Evolutionary conservation across 1,284 basidiomycete genomes (phyloP).

Genomic region (Cutaneotrichosporon sp.): DNA sequence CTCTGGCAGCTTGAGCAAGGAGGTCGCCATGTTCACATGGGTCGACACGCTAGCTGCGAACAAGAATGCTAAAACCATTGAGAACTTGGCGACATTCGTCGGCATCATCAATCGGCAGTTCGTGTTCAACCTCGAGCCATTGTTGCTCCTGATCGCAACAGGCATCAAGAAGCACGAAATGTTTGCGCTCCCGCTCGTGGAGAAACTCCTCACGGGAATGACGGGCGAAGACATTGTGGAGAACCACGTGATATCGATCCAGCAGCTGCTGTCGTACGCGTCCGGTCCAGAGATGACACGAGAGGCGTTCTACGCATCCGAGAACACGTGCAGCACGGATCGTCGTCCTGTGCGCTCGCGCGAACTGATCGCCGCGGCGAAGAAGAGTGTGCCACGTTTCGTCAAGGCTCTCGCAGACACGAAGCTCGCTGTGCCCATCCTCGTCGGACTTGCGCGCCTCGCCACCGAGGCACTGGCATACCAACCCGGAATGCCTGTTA

Average conservation of each 20-base stretch:
- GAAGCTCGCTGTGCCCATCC: conserved; percentile 68
- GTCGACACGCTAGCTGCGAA: conserved; percentile 78
- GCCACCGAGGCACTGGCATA: conserved; percentile 49
- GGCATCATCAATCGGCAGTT: conserved; percentile 88
- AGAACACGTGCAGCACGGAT: conserved; percentile 35
- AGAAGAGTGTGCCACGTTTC: conserved; percentile 55
- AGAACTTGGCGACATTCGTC: conserved; percentile 86
- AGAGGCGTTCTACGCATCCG: conserved; percentile 59
- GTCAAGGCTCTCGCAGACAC: conserved; percentile 67
- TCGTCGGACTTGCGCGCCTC: conserved; percentile 83
- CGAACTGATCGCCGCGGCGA: conserved; percentile 23
- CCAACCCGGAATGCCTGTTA: conserved; percentile 28
- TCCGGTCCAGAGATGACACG: conserved; percentile 81
- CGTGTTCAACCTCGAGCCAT: conserved; percentile 69
- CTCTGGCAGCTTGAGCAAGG: conserved; percentile 86
- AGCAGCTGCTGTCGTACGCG: conserved; percentile 81
- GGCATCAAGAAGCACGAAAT: conserved; percentile 78
- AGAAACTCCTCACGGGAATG: conserved; percentile 92
- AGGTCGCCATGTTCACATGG: conserved; percentile 83
- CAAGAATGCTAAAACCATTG: conserved; percentile 92
- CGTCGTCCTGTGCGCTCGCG: conserved; percentile 4
- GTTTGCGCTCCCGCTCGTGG: conserved; percentile 83
- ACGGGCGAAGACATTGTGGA: conserved; percentile 87
- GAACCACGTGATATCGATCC: conserved; percentile 66
- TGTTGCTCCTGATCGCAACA: conserved; percentile 87